Evolutionary conservation across 768 basidiomycete genomes (phyloP), one percentile per base, ranked within the genome.

Genomic region (Lepiota brunneoincarnata): DNA sequence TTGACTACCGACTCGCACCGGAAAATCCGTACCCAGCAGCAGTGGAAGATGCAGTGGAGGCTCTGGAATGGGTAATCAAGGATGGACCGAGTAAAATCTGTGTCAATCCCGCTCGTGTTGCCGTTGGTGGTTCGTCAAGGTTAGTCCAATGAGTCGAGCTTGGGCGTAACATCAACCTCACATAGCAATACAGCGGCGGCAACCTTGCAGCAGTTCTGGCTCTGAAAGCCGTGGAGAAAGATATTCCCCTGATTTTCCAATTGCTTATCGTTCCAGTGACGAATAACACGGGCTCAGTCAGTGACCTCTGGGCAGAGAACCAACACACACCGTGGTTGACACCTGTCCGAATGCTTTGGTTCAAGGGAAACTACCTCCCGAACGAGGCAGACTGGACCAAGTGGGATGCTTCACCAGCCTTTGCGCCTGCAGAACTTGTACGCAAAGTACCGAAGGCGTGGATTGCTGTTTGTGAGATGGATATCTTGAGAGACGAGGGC

Each of bases 71-170:
- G 85, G 77, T 86, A 2, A 60, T 77, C 52, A 61, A 64, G 41
- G 66, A 83, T 28, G 87, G 83, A 1, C 64, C 69, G 17, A 60
- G 64, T 1, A 63, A 71, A 21, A 73, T 89, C 17, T 68, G 71
- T 28, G 70, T 82, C 38, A 75, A 89, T 59, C 67, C 70, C 9
- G 65, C 64, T n/a, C 72, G 74, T 51, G 78, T 90, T 46, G 84
- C 86, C 2, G 81, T 89, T 2, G 87, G 88, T 1, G 89, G 89
- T 6, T 84, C 84, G 4, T 89, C 87, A 14, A 86, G 87, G 86
- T 81, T 65, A 17, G 68, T 47, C 28, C 35, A 10, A 43, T n/a
- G 6, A 38, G 36, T 42, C 12, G 2, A 40, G 9, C 10, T 53
- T 54, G 17, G 48, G 2, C 36, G 34, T 34, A 36, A 40, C 21